Conservation (phyloP, 305 asterid genomes). For the Lippia alba region DNA sequence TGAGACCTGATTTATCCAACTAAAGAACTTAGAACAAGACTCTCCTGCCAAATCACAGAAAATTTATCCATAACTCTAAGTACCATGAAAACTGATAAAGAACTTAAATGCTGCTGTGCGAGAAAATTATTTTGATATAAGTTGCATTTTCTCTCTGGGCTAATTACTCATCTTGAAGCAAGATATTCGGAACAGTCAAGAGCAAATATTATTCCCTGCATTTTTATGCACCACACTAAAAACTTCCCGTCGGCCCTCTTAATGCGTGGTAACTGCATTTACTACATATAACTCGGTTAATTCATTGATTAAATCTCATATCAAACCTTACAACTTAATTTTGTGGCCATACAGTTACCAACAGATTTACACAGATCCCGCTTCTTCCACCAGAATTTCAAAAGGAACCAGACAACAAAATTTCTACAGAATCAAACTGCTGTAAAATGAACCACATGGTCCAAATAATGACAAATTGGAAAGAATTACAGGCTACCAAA, state of each 20-base stretch:
- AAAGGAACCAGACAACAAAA: slow-evolving; percentile 15
- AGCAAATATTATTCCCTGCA: background rate
- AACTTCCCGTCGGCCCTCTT: background rate
- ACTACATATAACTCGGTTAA: no score
- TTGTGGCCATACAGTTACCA: background rate
- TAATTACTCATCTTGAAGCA: slow-evolving; percentile 11
- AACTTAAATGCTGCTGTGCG: background rate
- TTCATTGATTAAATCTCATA: background rate
- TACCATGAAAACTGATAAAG: no score
- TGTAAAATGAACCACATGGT: background rate
- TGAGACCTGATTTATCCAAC: background rate
- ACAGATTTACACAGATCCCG: background rate
- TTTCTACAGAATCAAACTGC: slow-evolving; percentile 18
- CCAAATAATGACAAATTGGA: slow-evolving; percentile 9
- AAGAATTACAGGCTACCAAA: slow-evolving; percentile 10
- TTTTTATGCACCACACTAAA: slow-evolving; percentile 1
- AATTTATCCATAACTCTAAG: background rate
- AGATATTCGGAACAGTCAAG: slow-evolving; percentile 10
- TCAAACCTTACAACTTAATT: slow-evolving; percentile 4
- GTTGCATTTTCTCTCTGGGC: background rate
- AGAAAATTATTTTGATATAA: background rate
- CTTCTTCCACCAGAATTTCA: slow-evolving; percentile 6
- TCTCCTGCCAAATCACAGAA: background rate
- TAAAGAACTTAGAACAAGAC: background rate
- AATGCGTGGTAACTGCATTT: no score